These are phyloP conservation scores for Tylopilus plumbeoviolaceoides DNA, from an alignment of 768 basidiomycete species.

Conservation along the genomic window DNA sequence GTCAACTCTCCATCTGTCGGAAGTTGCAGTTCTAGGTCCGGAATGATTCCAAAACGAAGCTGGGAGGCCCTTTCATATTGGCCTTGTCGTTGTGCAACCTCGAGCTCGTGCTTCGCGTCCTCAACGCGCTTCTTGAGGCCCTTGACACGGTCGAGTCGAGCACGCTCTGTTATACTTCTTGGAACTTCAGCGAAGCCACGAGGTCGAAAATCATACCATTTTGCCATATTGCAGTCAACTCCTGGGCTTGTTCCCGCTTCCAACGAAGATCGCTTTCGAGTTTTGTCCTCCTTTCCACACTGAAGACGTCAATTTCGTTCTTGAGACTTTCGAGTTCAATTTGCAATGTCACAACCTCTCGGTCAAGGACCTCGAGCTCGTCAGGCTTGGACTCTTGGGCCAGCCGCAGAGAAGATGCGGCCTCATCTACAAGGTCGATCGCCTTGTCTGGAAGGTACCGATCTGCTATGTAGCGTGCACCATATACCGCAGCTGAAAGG, in stretches of 20 bases:
- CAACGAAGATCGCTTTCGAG: constrained; percentile 60
- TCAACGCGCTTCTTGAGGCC: constrained; percentile 72
- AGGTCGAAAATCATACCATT: constrained; percentile 41
- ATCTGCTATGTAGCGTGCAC: constrained; percentile 81
- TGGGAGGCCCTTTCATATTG: constrained; percentile 79
- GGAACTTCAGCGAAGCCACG: background rate
- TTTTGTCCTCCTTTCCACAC: constrained; percentile 62
- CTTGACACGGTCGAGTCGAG: constrained; percentile 65
- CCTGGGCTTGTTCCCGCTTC: constrained; percentile 61
- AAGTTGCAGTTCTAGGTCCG: constrained; percentile 69
- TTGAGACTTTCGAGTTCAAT: constrained; percentile 89
- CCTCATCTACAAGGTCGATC: constrained; percentile 91
- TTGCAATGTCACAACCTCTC: constrained; percentile 81
- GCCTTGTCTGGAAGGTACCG: constrained; percentile 89
- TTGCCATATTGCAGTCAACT: constrained; percentile 67
- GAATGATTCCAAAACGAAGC: constrained; percentile 82
- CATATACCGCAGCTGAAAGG: constrained; percentile 70
- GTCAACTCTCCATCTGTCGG: constrained; percentile 49
- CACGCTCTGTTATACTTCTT: constrained; percentile 46
- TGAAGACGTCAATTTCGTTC: constrained; percentile 83
- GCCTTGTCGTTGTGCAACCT: constrained; percentile 87
- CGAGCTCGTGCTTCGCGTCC: constrained; percentile 79
- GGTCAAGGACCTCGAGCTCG: constrained; percentile 74
- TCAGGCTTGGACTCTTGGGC: constrained; percentile 89
- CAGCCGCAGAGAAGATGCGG: constrained; percentile 79